Evolutionary conservation across 805 yeast species (phyloP), one percentile per base, ranked within the genome.

Genomic region (Wickerhamomyces chambardii): DNA sequence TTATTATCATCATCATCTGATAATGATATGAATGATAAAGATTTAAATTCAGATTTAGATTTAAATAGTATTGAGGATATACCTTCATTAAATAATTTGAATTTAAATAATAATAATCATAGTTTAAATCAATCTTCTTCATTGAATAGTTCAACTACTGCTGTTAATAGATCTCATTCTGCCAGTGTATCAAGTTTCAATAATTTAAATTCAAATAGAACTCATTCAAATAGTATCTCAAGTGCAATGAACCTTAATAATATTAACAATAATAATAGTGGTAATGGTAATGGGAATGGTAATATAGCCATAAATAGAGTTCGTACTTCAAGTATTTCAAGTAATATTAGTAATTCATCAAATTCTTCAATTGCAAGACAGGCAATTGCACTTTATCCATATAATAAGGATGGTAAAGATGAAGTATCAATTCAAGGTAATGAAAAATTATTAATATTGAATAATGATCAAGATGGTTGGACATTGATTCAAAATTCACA

Each of bases 401-500:
- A 84, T 54, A 56, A 63, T 6, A 77, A 87, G 2, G 58, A 70
- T 10, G 95, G 87, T 4, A 73, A 67, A 17, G 97, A 87, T 50
- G 97, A 92, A 58, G 63, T 77, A 1, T 55, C 74, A 2, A 61
- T 89, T 1, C 35, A 50, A 6, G 68, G 73, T 1, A 87, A 89
- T 10, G 94, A 83, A 22, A 48, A 55, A 2, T 58, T 89, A 29
- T 60, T 61, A 4, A 68, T 90, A 4, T 36, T 78, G 0, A 77
- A 73, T 33, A 61, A 62, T 2, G 97, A 92, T 53, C 89, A 84
- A 42, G 97, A 96, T 0, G 98, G 98, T 0, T 90, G 98, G 98
- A 82, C 95, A 2, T 59, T 63, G 45, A 75, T 87, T 9, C 63
- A 66, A n/a, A 43, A 61, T 3, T 50, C 55, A 17, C 70, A 70